Base-by-base conservation (phyloP, 805 yeast species). In the Limtongia smithiae region DNA sequence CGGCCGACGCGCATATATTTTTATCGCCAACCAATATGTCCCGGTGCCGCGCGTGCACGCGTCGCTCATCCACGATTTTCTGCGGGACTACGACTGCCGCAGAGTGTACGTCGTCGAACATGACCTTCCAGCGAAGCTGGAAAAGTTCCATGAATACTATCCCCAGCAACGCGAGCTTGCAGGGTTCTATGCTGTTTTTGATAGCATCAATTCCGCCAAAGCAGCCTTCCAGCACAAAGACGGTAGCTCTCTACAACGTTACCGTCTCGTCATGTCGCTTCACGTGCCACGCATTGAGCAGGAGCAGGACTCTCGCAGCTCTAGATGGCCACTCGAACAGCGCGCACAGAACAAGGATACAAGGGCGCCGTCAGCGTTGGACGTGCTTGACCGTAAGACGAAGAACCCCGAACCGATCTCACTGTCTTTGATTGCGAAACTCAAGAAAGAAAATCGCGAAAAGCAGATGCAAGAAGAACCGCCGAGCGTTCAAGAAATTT, bases 111-210 rank as follows among this genome's bases (percentile, higher is more conserved):
- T 41, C 7, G 59, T 46, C 12, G 39, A 25, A 17, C 31, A 37
- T 6, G 35, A 37, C 11, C 31, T 31, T 17, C 46, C 51, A 12
- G 18, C 27, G 17, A 32, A 31, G 8, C 27, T 33, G 17, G 48
- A 48, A 39, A 27, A 33, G 18, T 28, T n/a, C 15, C 39, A 44
- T 21, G 21, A 35, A 33, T 43, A 37, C 36, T 45, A 44, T 37
- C 50, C 50, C 2, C 27, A 22, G 21, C 41, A 46, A 31, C 73
- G 79, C 3, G 90, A 84, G 55, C 57, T 59, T 0, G 65, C 74
- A 1, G 96, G 96, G 0, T 82, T 83, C 58, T 87, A 76, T 59
- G 71, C 87, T 33, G 81, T 85, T 1, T 88, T 88, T 66, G 80
- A 80, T 58, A 72, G 76, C 15, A 65, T 74, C 12, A 66, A 66